Evolutionary conservation across 768 basidiomycete genomes (phyloP), one percentile per base, ranked within the genome.

Genomic region (Collybia nuda): DNA sequence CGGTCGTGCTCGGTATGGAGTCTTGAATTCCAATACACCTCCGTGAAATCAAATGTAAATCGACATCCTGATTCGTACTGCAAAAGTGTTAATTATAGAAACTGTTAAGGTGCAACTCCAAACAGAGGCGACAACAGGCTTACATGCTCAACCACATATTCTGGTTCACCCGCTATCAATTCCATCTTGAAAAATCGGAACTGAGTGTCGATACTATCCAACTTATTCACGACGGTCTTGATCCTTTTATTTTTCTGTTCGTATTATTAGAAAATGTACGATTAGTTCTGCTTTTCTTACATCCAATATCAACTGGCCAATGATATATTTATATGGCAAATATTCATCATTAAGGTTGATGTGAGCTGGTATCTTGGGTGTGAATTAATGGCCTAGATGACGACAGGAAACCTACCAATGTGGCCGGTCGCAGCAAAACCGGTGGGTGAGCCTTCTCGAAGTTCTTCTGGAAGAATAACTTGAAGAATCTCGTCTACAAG

Each of bases 151-250:
- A 98, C 94, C 19, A 93, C 59, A 63, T 86, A 93, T 60, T 97
- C 79, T 1, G 85, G 80, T 51, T 95, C 88, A 1, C 97, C 97
- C 0, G 96, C 97, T 36, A 99, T 74, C 5, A 98, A 74, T 59
- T 99, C 97, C 97, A 99, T 98, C 58, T 89, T 78, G 67, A 99
- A 99, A 56, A 94, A 88, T 17, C 97, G 85, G 65, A 94, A 99
- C 63, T 86, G 76, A 22, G 76, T 83, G 61, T 93, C 84, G 47
- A 98, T 98, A 35, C 69, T 82, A 56, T 95, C 82, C 29, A 97
- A 71, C 68, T 98, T 99, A 73, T 99, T 98, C 36, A 99, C 94
- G 2, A 98, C 93, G 0, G 96, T 98, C 59, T 78, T 79, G 36
- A 96, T 74, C 19, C 70, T 70, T 18, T 79, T 78, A 64, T 93